Evolutionary conservation across 164 flowering plant species (phyloP), one percentile per base, ranked within the genome.

Genomic region (Liquidambar formosana): DNA sequence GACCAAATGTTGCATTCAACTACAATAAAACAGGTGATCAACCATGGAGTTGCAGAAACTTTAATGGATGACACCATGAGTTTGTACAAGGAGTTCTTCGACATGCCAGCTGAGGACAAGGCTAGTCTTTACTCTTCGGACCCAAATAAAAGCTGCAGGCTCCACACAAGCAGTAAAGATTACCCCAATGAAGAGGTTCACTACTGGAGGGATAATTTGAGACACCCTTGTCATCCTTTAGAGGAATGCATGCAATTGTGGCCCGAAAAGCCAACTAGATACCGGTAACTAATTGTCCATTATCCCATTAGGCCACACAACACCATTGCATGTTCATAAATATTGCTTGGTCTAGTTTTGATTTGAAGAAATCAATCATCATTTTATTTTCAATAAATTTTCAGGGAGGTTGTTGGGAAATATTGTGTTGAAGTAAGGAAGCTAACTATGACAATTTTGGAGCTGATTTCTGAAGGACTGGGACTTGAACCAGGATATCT

Each of bases 221-320:
- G n/a, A n/a, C n/a, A n/a, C n/a, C n/a, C n/a, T n/a, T n/a, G n/a
- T n/a, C n/a, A n/a, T n/a, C n/a, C n/a, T 25, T 44, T 78, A 5
- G 82, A 82, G 63, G 68, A 80, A 3, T 68, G 44, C 68, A 60
- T 70, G 47, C 79, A 69, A 58, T 45, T 33, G 28, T 81, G 86
- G 86, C 86, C 86, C 23, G 67, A 77, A 62, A 85, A 83, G n/a
- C 89, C 89, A 19, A 16, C 64, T 1, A 41, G 47, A 65, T 82
- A 82, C 28, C 62, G 83, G 88, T 82, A 73, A 25, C n/a, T n/a
- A n/a, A n/a, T n/a, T 33, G 41, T 33, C 41, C 41, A 33, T 33
- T 2, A 33, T 33, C 41, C 41, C 41, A n/a, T n/a, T n/a, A n/a
- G n/a, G n/a, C n/a, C n/a, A n/a, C n/a, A n/a, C n/a, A n/a, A n/a